Base-by-base conservation (phyloP, 2,329 filamentous ascomycete genomes). In the Hypoxylon sp. region DNA sequence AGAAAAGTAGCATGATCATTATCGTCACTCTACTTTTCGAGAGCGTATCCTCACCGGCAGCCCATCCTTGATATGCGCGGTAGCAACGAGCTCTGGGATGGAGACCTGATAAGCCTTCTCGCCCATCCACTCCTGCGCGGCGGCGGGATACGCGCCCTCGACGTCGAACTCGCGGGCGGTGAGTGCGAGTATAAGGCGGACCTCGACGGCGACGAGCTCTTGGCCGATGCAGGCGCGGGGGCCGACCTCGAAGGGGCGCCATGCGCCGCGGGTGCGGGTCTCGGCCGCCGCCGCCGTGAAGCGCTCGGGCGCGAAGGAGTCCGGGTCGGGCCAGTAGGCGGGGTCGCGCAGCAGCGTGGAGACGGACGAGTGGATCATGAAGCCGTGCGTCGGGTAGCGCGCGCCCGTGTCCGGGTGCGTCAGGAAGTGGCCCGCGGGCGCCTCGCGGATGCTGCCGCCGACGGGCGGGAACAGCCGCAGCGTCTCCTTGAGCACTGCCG, bases 151-250 rank as follows among this genome's bases (percentile, higher is more conserved):
- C 11, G 68, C 70, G 1, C 71, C 68, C 47, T 73, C 68, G 55
- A 86, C 77, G 29, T 84, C 79, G 43, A 84, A 82, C 15, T 78
- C 77, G 45, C 81, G 67, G 10, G 79, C 67, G 0, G 78, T 79
- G 64, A 85, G 69, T 2, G 79, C 78, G 23, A 86, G 69, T 5
- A 81, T 77, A 26, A 81, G 72, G 60, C 78, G 79, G 18, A 81
- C 66, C 69, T 86, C 83, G 13, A 83, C 72, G 70, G 80, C 77
- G 0, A 79, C 83, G 40, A 86, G 73, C 60, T 82, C 79, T 67
- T 85, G 81, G 1, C 83, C 83, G n/a, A 86, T 78, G 61, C 83
- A 86, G 23, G 77, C 79, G 11, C 83, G 69, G 1, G 77, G 77
- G 0, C 83, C 83, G 43, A 79, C 74, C 62, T 82, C 79, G 64